Evolutionary conservation across 169 alveolate species (phyloP).

Genomic region (Plasmodium berghei): DNA sequence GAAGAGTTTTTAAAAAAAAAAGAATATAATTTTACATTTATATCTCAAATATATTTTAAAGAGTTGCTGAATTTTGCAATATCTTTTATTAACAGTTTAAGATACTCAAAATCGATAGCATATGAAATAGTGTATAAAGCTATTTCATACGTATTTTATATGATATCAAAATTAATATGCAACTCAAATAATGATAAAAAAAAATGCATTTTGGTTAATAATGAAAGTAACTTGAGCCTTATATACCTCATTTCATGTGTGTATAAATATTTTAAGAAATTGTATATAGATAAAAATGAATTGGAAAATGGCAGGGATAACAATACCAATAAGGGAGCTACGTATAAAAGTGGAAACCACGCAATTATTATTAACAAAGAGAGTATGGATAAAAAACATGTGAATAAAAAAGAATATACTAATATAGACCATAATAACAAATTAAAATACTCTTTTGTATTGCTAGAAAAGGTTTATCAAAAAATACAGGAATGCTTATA

Average conservation of each 20-base stretch:
- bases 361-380: too few species aligned
- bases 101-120: slow-evolving; percentile 17
- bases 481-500: slow-evolving; percentile 73
- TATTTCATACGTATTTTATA: slow-evolving; percentile 56
- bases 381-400: neutral
- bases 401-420: neutral
- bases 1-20: slow-evolving; percentile 7
- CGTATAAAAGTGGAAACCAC: too few species aligned
- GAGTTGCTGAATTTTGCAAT: slow-evolving; percentile 50
- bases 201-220: slow-evolving; percentile 22
- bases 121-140: slow-evolving; percentile 53
- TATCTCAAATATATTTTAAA: slow-evolving; percentile 46
- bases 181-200: slow-evolving; percentile 28
- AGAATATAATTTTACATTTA: slow-evolving; percentile 26
- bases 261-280: slow-evolving; percentile 54
- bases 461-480: slow-evolving; percentile 64
- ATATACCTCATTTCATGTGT: slow-evolving; percentile 39
- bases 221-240: slow-evolving; percentile 31
- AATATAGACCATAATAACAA: neutral
- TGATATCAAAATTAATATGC: slow-evolving; percentile 66
- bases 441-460: slow-evolving; percentile 36
- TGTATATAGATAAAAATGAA: slow-evolving; percentile 29
- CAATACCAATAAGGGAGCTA: too few species aligned
- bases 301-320: too few species aligned
- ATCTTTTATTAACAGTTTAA: slow-evolving; percentile 27